A percentile compares a stretch with the other conserved stretches of the same genome.
Conservation (phyloP, 495 filamentous ascomycete species). For the Aspergillus cavernicola region DNA sequence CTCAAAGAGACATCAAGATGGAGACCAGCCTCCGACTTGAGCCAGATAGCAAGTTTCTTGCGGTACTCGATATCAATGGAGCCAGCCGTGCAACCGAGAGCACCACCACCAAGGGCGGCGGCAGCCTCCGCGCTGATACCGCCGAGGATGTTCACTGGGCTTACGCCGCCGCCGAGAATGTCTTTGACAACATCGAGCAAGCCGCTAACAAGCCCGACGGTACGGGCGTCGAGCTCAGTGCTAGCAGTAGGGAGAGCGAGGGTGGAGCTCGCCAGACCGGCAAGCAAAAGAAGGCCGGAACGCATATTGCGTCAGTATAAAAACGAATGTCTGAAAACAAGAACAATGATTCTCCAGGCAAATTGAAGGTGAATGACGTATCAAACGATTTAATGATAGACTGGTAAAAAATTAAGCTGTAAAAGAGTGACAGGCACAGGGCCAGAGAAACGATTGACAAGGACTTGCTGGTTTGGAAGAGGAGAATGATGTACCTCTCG, state of each 20-base stretch:
- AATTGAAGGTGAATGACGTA: constrained; percentile 19
- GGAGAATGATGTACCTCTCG: constrained; percentile 22
- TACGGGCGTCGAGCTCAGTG: constrained; percentile 29
- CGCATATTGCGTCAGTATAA: constrained; percentile 30
- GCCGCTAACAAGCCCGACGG: constrained; percentile 16
- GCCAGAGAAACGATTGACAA: constrained; percentile 21
- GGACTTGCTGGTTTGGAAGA: constrained; percentile 17
- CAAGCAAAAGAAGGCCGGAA: constrained; percentile 36
- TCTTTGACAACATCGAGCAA: constrained; percentile 15
- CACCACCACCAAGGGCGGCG: constrained; percentile 38
- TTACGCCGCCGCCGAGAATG: constrained; percentile 26
- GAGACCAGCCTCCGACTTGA: constrained; percentile 25
- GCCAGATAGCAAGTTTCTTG: constrained; percentile 32
- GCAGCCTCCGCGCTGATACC: constrained; percentile 36
- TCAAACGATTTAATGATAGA: constrained; percentile 36
- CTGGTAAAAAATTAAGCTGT: constrained; percentile 22
- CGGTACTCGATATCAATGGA: constrained; percentile 29
- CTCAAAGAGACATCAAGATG: constrained; percentile 24
- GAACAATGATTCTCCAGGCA: constrained; percentile 10
- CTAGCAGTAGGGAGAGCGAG: constrained; percentile 32
- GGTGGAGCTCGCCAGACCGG: constrained; percentile 35
- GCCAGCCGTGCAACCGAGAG: constrained; percentile 36
- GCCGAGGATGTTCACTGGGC: constrained; percentile 22
- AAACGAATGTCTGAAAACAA: constrained; percentile 14
- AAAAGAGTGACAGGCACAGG: constrained; percentile 23